A percentile compares a stretch with the other conserved stretches of the same genome.
Conservation (phyloP, 164 flowering plant genomes). For the Sedum album region DNA sequence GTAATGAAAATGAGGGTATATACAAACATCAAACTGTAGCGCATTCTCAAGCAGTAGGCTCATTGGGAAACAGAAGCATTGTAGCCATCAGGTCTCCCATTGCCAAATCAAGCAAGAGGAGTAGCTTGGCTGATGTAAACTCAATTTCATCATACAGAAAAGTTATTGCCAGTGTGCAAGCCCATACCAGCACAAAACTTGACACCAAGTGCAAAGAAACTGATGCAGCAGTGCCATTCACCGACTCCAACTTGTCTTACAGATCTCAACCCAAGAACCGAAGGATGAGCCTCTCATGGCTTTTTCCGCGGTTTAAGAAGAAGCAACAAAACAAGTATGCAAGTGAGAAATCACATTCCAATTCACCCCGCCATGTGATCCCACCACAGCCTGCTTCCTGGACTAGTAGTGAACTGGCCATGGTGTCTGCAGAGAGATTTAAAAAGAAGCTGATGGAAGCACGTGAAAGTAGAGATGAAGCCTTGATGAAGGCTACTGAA, state of each 20-base stretch:
- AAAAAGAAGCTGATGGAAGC: constrained; percentile 75
- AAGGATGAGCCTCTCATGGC: constrained; percentile 48
- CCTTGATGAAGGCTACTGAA: constrained; percentile 59
- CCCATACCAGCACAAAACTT: constrained; percentile 18
- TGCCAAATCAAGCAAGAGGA: constrained; percentile 46
- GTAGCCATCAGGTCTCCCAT: constrained; percentile 31
- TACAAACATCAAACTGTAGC: constrained; percentile 31
- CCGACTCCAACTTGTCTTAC: constrained; percentile 44
- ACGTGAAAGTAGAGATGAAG: constrained; percentile 54
- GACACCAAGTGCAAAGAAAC: constrained; percentile 31
- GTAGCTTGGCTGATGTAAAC: constrained; percentile 49
- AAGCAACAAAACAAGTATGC: background rate
- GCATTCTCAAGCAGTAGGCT: constrained; percentile 17
- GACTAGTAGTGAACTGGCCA: constrained; percentile 41
- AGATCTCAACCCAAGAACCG: constrained; percentile 40
- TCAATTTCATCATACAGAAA: constrained; percentile 54
- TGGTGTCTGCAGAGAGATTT: constrained; percentile 51
- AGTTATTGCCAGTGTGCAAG: constrained; percentile 11
- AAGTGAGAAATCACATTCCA: background rate
- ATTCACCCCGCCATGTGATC: constrained; percentile 31
- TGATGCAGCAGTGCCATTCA: constrained; percentile 41
- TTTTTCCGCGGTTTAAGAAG: constrained; percentile 36
- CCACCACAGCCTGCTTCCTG: constrained; percentile 53
- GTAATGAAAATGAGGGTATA: constrained; percentile 25
- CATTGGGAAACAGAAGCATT: constrained; percentile 1